These are phyloP conservation scores for Plasmodium sp. DNA, from an alignment of 169 alveolate species.

Conservation along the genomic window DNA sequence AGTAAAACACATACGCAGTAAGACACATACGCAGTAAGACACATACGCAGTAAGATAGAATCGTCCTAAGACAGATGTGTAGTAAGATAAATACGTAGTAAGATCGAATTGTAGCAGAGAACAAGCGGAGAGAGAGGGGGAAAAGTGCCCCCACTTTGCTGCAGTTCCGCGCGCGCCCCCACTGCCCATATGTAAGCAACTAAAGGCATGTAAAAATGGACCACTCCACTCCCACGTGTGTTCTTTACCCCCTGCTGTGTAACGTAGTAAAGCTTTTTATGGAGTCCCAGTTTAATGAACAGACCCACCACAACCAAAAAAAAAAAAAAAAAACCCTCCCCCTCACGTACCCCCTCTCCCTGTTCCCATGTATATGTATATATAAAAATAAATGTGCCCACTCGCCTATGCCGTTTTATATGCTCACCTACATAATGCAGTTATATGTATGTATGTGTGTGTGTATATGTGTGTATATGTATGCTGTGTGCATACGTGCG, in stretches of 20 bases:
- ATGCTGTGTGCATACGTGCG: slow-evolving; percentile 4
- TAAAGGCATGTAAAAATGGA: background rate
- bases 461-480: background rate
- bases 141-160: background rate
- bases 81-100: background rate
- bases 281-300: background rate
- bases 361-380: slow-evolving; percentile 2
- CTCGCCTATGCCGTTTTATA: background rate
- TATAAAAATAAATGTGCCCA: background rate
- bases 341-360: background rate
- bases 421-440: background rate
- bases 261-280: background rate
- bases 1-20: background rate
- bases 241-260: background rate
- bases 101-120: background rate
- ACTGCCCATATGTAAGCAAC: background rate
- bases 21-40: no score
- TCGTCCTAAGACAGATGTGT: no score
- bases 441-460: background rate
- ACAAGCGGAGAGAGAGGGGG: background rate
- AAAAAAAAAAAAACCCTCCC: no score
- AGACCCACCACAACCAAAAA: background rate
- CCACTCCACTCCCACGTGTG: background rate
- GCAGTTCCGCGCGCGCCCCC: background rate
- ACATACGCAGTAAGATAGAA: no score